These are phyloP conservation scores for Backusella australiensis DNA, from an alignment of 192 early-diverging fungal genomes.

Conservation along the genomic window DNA sequence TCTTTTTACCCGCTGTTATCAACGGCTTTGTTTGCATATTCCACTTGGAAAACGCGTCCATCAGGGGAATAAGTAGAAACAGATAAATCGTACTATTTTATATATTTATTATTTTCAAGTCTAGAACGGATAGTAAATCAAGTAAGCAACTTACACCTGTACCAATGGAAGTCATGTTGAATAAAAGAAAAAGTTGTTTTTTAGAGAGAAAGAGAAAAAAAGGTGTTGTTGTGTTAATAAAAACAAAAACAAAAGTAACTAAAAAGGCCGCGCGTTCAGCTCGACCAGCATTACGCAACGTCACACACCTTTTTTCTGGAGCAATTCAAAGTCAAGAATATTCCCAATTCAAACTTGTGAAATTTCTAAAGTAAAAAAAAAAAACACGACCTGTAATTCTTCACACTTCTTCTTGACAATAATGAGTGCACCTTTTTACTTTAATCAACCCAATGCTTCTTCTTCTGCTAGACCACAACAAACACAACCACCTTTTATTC, in stretches of 20 bases:
- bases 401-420: neutral
- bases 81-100: slow-evolving; percentile 89
- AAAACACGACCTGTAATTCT: neutral
- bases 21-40: slow-evolving; percentile 97
- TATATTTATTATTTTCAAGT: slow-evolving; percentile 11
- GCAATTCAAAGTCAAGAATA: neutral
- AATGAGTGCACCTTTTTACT: neutral
- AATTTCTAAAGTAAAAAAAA: neutral
- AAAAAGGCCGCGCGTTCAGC: slow-evolving; percentile 15
- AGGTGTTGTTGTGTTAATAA: neutral
- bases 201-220: neutral
- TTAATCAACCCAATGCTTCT: neutral
- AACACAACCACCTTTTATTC: neutral
- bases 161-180: slow-evolving; percentile 79
- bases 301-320: neutral
- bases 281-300: neutral
- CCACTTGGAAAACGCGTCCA: slow-evolving; percentile 98
- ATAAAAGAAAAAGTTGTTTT: neutral
- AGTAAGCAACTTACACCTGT: slow-evolving; percentile 69
- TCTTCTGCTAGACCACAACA: neutral
- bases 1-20: slow-evolving; percentile 91
- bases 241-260: neutral
- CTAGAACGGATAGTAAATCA: neutral
- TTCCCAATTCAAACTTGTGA: too few relatives aligned
- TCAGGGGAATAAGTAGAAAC: slow-evolving; percentile 99